Evolutionary conservation across 805 yeast species (phyloP).

Genomic region (Pichia nakasei): DNA sequence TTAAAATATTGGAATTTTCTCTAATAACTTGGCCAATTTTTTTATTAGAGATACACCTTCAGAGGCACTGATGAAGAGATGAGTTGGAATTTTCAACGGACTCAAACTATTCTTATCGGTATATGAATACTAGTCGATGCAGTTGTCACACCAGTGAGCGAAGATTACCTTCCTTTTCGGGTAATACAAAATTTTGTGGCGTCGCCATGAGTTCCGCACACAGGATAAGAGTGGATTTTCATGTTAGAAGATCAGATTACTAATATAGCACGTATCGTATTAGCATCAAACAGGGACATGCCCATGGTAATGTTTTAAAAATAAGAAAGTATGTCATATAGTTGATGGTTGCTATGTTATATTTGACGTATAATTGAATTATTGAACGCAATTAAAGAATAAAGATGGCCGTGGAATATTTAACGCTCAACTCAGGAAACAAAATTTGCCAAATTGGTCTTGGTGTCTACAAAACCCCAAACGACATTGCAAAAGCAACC

Average conservation of each 20-base stretch:
- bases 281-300: too few relatives aligned
- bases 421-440: slow-evolving; percentile 37
- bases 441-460: slow-evolving; percentile 48
- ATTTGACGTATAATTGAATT: too few relatives aligned
- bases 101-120: neutral
- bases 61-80: too few relatives aligned
- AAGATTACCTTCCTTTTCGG: neutral
- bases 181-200: neutral
- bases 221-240: neutral
- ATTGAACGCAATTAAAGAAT: neutral
- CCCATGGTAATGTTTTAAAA: too few relatives aligned
- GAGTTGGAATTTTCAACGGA: too few relatives aligned
- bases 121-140: neutral
- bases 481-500: slow-evolving; percentile 30
- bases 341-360: too few relatives aligned
- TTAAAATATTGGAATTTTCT: too few relatives aligned
- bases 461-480: slow-evolving; percentile 43
- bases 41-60: too few relatives aligned
- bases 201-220: neutral
- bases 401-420: neutral
- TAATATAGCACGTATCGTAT: too few relatives aligned
- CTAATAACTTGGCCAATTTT: too few relatives aligned
- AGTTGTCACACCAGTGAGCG: neutral
- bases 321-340: too few relatives aligned
- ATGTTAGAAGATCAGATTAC: too few relatives aligned